Conservation (phyloP, 2,329 filamentous ascomycete species). For the Sporothrix sp. region DNA sequence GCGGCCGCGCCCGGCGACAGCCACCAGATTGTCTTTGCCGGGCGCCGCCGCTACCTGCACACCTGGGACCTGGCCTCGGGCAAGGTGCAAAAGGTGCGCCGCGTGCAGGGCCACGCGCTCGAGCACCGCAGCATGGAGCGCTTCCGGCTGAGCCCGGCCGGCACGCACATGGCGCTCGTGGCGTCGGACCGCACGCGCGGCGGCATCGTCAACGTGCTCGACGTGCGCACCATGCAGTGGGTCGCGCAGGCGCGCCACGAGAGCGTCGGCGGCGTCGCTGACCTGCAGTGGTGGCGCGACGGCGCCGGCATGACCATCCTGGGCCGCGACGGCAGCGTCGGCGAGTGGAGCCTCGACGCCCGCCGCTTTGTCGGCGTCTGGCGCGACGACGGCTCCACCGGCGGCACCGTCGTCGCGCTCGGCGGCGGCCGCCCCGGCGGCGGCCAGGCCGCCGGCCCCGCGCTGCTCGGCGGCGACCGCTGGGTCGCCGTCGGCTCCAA, state of each 20-base stretch:
- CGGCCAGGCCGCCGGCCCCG: conserved; percentile 37
- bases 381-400: conserved; percentile 83
- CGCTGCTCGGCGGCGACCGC: conserved; percentile 61
- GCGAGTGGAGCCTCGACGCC: conserved; percentile 69
- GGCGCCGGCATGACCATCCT: conserved; percentile 73
- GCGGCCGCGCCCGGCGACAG: conserved; percentile 40
- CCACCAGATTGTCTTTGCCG: conserved; percentile 71
- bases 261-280: conserved; percentile 71
- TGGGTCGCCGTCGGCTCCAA: conserved; percentile 85
- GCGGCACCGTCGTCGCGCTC: conserved; percentile 70
- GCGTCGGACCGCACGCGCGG: conserved; percentile 76
- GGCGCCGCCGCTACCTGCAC: conserved; percentile 84
- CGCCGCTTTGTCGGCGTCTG: conserved; percentile 68
- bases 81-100: conserved; percentile 68
- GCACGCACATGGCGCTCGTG: conserved; percentile 73
- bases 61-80: conserved; percentile 83
- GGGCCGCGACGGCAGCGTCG: conserved; percentile 79
- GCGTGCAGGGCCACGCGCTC: conserved; percentile 63
- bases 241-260: conserved; percentile 72
- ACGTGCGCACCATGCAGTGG: conserved; percentile 77
- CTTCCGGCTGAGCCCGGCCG: conserved; percentile 80
- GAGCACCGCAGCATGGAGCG: conserved; percentile 87
- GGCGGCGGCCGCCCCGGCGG: conserved; percentile 48
- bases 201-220: conserved; percentile 78
- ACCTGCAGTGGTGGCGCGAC: conserved; percentile 88